These are phyloP conservation scores for Phytophthora cactorum DNA, from an alignment of 352 stramenopile species.

Conservation along the genomic window DNA sequence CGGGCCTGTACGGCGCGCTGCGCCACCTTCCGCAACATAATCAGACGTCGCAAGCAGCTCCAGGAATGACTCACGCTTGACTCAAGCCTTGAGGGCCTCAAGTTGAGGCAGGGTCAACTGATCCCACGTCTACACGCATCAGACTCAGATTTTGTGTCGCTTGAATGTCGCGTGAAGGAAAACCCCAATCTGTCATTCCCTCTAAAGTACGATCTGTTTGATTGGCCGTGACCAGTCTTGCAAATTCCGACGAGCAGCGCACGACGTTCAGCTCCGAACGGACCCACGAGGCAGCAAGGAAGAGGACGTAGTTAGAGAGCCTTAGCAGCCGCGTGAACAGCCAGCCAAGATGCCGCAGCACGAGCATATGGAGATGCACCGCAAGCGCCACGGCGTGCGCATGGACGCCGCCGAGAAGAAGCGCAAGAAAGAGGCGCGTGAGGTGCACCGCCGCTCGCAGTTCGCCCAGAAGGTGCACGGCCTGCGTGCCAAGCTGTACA, in stretches of 20 bases:
- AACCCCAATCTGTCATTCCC: background rate
- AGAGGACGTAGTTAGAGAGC: background rate
- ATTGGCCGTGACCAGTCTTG: constrained; percentile 22
- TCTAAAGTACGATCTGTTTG: constrained; percentile 33
- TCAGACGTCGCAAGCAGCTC: constrained; percentile 1
- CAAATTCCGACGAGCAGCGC: constrained; percentile 20
- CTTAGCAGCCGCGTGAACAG: background rate
- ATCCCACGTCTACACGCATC: background rate
- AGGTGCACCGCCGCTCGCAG: constrained; percentile 97
- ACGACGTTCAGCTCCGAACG: constrained; percentile 28
- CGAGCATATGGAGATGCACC: constrained; percentile 99
- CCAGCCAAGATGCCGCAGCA: constrained; percentile 95
- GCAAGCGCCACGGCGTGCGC: constrained; percentile 98
- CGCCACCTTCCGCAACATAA: constrained; percentile 26
- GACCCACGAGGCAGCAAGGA: constrained; percentile 12
- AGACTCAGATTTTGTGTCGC: constrained; percentile 4
- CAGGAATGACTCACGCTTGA: background rate
- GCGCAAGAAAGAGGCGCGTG: constrained; percentile 98
- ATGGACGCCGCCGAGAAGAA: constrained; percentile 97
- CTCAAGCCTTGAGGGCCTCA: background rate
- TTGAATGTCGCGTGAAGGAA: constrained; percentile 4
- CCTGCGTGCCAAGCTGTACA: constrained; percentile 99
- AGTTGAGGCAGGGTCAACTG: background rate
- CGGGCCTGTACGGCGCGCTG: constrained; percentile 9
- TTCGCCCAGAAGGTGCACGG: constrained; percentile 99